Conservation (phyloP, 768 basidiomycete genomes). For the Phaffia australis region DNA sequence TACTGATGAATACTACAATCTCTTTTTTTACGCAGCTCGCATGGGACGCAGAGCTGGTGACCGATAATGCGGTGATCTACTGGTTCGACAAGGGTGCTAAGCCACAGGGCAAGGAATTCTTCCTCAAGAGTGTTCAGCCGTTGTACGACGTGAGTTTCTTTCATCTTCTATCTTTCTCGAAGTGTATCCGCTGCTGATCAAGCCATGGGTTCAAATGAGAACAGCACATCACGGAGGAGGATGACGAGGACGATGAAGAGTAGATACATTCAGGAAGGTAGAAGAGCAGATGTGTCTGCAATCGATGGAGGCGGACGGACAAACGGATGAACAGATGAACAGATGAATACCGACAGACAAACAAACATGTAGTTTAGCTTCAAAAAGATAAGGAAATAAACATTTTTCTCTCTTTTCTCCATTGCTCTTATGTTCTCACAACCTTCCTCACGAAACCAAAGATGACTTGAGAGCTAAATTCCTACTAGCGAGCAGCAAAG, state of each 20-base stretch:
- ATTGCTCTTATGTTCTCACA: no score
- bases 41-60: slow-evolving; percentile 91
- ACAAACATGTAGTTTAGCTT: no score
- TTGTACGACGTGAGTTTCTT: slow-evolving; percentile 24
- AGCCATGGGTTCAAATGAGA: background rate
- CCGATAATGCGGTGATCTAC: slow-evolving; percentile 92
- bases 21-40: slow-evolving; percentile 52
- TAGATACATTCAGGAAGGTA: background rate
- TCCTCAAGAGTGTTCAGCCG: slow-evolving; percentile 51
- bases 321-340: background rate
- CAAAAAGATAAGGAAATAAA: no score
- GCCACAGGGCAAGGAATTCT: slow-evolving; percentile 87
- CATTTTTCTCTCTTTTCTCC: no score
- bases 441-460: no score
- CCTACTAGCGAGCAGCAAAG: no score
- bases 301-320: background rate
- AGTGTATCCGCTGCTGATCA: background rate
- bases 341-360: no score
- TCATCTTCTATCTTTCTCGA: background rate
- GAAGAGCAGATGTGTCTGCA: background rate
- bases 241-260: slow-evolving; percentile 18
- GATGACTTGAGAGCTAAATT: no score
- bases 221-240: slow-evolving; percentile 17
- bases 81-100: slow-evolving; percentile 97
- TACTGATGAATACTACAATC: no score